Base-by-base conservation (phyloP, 495 filamentous ascomycete genomes). In the Tetracladium setigerum region DNA sequence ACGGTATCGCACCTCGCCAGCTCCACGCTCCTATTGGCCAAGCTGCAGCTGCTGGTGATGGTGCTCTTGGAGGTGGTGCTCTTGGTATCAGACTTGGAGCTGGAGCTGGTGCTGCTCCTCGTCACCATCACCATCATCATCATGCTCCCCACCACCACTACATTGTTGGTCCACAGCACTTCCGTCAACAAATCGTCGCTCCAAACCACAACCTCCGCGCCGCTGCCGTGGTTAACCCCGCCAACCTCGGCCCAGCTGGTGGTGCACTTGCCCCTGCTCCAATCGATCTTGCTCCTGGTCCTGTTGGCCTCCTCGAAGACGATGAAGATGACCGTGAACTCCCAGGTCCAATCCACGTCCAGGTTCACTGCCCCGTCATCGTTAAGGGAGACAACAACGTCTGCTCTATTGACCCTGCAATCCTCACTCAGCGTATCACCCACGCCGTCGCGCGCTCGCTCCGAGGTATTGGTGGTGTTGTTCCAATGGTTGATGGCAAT, bases 401-500 rank as follows among this genome's bases (percentile, higher is more conserved):
- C 19, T 18, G 61, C 38, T 32, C 15, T 15, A 5, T 52, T 16
- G 52, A 57, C 19, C 8, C 51, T 35, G 30, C 49, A 18, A 6
- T 18, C n/a, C 36, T 18, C 32, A 47, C 44, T 11, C 44, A 11
- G 30, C 44, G 42, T 24, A 54, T 60, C 38, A 44, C 52, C 13
- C 12, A 27, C 2, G 55, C 49, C 11, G 34, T 63, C n/a, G 38
- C 57, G 33, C 6, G n/a, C 10, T 46, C 55, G 1, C 47, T 63
- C 22, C 47, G 49, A n/a, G 38, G 50, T 19, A 46, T 52, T 38
- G 46, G 24, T 14, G 38, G 49, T 27, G 55, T 55, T 19, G 41
- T 63, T 11, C 58, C 57, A 15, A 58, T 63, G 58, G 52, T 61
- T 38, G 55, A 63, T 46, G 55, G 52, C 11, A 37, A 63, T 35